Percentiles rank a stretch among this genome's conserved stretches.
Conservation (phyloP, 768 basidiomycete species). For the Podaxis pistillaris region DNA sequence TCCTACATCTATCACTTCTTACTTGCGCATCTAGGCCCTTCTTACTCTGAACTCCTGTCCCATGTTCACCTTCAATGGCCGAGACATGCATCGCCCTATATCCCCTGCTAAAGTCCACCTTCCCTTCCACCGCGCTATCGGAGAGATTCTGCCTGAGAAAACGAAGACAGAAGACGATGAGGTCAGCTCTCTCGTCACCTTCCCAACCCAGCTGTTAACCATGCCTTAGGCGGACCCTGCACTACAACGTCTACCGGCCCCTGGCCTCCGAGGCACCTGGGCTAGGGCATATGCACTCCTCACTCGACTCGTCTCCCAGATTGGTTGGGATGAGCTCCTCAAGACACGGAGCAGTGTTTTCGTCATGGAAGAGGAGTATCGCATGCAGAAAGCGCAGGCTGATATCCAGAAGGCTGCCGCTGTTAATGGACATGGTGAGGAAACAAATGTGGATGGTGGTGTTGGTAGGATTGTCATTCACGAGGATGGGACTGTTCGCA, state of each 20-base stretch:
- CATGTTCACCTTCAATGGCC: constrained; percentile 99
- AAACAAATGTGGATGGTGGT: constrained; percentile 28
- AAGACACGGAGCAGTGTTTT: constrained; percentile 94
- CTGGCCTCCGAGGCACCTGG: constrained; percentile 94
- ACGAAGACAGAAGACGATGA: constrained; percentile 83
- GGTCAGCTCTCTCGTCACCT: constrained; percentile 31
- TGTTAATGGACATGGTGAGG: constrained; percentile 22
- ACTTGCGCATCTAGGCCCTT: constrained; percentile 50
- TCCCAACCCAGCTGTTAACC: neutral
- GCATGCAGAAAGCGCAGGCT: constrained; percentile 87
- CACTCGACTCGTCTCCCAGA: constrained; percentile 86
- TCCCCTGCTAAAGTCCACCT: constrained; percentile 79
- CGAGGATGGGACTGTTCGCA: constrained; percentile 55
- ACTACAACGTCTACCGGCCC: constrained; percentile 90
- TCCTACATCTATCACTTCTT: neutral
- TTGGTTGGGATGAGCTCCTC: constrained; percentile 98
- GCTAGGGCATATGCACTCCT: constrained; percentile 90
- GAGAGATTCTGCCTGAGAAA: constrained; percentile 87
- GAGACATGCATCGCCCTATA: constrained; percentile 86
- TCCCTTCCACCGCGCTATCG: constrained; percentile 82
- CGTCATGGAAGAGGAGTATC: constrained; percentile 99
- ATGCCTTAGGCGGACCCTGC: constrained; percentile 82
- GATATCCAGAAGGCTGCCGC: constrained; percentile 53
- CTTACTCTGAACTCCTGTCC: constrained; percentile 98
- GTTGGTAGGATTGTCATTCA: constrained; percentile 47